Percentiles rank a stretch among this genome's conserved stretches.
These are phyloP conservation scores for Boechera retrofracta DNA, from an alignment of 345 rosid species.

Conservation along the genomic window DNA sequence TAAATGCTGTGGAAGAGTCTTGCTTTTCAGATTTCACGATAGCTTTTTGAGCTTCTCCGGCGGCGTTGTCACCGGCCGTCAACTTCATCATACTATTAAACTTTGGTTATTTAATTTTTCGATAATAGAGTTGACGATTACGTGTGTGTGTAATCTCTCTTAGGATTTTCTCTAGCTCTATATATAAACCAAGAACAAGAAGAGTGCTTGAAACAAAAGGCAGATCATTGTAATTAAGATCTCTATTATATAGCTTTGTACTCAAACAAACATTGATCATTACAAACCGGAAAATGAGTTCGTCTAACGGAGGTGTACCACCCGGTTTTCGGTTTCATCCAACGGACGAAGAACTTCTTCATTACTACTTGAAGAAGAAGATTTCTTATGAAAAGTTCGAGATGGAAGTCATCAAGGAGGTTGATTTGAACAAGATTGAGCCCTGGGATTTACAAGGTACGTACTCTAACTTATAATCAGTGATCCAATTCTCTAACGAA, in stretches of 20 bases:
- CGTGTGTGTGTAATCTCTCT: constrained; percentile 2
- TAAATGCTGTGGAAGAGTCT: constrained; percentile 45
- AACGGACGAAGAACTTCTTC: constrained; percentile 92
- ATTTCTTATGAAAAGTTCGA: constrained; percentile 87
- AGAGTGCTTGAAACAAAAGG: constrained; percentile 34
- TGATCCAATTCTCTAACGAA: background rate
- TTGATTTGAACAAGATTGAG: constrained; percentile 93
- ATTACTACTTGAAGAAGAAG: constrained; percentile 92
- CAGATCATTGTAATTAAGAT: background rate
- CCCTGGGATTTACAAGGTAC: constrained; percentile 99
- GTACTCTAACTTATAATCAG: background rate
- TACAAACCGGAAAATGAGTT: constrained; percentile 43
- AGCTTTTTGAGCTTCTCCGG: constrained; percentile 64
- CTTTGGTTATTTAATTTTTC: background rate
- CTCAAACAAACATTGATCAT: constrained; percentile 18
- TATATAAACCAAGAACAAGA: constrained; percentile 27
- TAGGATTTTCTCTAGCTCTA: constrained; percentile 2
- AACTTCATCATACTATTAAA: constrained; percentile 52
- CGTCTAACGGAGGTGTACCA: constrained; percentile 82
- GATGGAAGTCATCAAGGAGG: constrained; percentile 94
- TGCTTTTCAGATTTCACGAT: constrained; percentile 57
- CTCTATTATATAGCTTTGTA: background rate
- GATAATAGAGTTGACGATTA: constrained; percentile 31
- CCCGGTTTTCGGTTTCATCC: constrained; percentile 98
- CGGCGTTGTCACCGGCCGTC: constrained; percentile 93